Evolutionary conservation across 768 basidiomycete species (phyloP), one percentile per base, ranked within the genome.

Genomic region (Pulveroboletus sp.): DNA sequence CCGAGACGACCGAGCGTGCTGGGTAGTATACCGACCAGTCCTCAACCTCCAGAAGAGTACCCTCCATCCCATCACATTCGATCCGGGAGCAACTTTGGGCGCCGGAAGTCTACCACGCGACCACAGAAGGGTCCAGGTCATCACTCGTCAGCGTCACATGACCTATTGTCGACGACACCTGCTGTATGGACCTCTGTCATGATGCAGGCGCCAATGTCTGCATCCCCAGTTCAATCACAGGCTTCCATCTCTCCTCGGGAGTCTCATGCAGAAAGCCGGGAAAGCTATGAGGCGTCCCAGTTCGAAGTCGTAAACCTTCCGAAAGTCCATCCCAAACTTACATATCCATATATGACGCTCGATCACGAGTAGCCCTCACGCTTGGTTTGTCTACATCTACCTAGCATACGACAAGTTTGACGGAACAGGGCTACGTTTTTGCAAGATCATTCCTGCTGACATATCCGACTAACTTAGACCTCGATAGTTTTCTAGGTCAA

Each of bases 291-390:
- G 57, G 73, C 70, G 13, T 80, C 82, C 14, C 82, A 84, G 59
- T 85, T 84, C 59, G 85, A 86, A 67, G 76, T 83, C 33, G 76
- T 84, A 28, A 76, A 79, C 21, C 73, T 58, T 18, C 83, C 36
- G 76, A 76, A 67, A 69, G 69, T 57, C 64, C 67, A 53, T 50
- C 57, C 57, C 55, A 72, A 63, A 57, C 71, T 83, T 54, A 70
- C 75, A 52, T 82, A 83, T 61, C 82, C 84, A 18, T 83, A 83
- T 59, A 73, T 78, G 65, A 69, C 66, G 26, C 62, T 78, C 48
- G 79, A 82, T 59, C 73, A 78, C 47, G 66, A 69, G 45, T 60
- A 64, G 45, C 36, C 35, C 46, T 51, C 44, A 52, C 55, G 28
- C 46, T 53, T 43, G 55, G 53, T 57, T 55, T 53, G 47, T 50